Evolutionary conservation across 805 yeast genomes (phyloP), one percentile per base, ranked within the genome.

Genomic region (Yarrowia alimentaria): DNA sequence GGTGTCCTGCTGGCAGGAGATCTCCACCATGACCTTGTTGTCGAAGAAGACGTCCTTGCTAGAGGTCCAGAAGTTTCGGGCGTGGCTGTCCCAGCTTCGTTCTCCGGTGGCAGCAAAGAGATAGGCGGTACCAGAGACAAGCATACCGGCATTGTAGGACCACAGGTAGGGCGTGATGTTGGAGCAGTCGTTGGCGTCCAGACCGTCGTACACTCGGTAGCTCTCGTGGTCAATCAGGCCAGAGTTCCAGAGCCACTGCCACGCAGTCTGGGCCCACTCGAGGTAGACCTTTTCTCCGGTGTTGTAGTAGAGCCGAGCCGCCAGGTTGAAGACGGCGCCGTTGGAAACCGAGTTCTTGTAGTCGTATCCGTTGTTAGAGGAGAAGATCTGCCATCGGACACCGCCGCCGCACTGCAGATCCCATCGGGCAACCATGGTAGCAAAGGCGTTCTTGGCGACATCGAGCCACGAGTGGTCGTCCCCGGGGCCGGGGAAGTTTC

Each of bases 321-420:
- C 90, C 29, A 87, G 67, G 57, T 82, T 80, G 74, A 88, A 86
- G 50, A 88, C 65, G 58, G 85, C 79, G 2, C 94, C 94, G 64
- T 86, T 87, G 12, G 91, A 77, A 56, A 87, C 85, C 11, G 90
- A 69, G 68, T 88, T 88, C 65, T 87, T 87, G 68, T 87, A 87
- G 64, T 83, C 80, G 66, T 85, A 87, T 54, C 96, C 96, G 8
- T 85, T 72, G 65, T 88, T 88, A 87, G 88, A 85, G 48, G 83
- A 75, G 68, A 84, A 88, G 57, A 87, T 88, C 70, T 87, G 96
- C 96, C 96, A 87, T 68, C 96, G 77, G 51, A 87, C 72, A 1
- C 96, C 96, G 48, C 96, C 96, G 28, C 67, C 73, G 64, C 87
- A 81, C 58, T 69, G 54, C 2, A 56, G 67, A 60, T 87, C 95